phyloP scores from a whole-genome alignment of 208 protist species.

The Zelonia costaricensis region DNA sequence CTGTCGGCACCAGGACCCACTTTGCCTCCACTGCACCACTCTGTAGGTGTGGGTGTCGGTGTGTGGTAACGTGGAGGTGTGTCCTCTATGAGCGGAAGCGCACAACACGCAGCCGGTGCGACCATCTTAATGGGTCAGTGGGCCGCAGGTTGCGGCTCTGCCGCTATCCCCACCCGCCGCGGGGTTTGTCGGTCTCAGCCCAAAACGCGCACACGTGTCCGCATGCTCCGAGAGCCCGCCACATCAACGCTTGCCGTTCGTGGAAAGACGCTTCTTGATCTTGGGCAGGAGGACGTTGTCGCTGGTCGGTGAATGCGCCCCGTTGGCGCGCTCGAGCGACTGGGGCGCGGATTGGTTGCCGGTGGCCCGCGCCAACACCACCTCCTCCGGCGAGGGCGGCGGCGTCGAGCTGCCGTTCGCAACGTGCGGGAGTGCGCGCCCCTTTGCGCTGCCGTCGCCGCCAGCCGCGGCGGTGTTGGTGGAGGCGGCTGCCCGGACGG shows the following conservation, averaged over 20 bases:
- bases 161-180: too few relatives aligned
- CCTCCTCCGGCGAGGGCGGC: conserved; percentile 18
- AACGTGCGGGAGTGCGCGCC: conserved; percentile 15
- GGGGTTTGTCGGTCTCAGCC: too few relatives aligned
- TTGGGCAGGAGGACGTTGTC: conserved; percentile 39
- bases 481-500: conserved; percentile 1
- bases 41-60: too few relatives aligned
- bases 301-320: not conserved
- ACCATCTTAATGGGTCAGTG: too few relatives aligned
- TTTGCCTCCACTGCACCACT: too few relatives aligned
- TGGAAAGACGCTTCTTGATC: conserved; percentile 36
- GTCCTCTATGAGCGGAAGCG: too few relatives aligned
- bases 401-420: conserved; percentile 5
- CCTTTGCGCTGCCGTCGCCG: conserved; percentile 1
- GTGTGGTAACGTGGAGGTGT: too few relatives aligned
- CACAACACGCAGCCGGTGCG: too few relatives aligned
- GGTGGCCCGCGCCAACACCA: conserved; percentile 2
- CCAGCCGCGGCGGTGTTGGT: not conserved
- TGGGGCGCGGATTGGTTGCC: conserved; percentile 2
- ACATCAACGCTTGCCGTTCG: conserved; percentile 17
- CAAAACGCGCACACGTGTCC: not conserved
- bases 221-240: not conserved
- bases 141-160: too few relatives aligned
- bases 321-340: not conserved
- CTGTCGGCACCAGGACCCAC: too few relatives aligned